A percentile compares a stretch with the other conserved stretches of the same genome.
These are phyloP conservation scores for Sungouiella thailandica DNA, from an alignment of 805 yeast genomes.

Conservation along the genomic window DNA sequence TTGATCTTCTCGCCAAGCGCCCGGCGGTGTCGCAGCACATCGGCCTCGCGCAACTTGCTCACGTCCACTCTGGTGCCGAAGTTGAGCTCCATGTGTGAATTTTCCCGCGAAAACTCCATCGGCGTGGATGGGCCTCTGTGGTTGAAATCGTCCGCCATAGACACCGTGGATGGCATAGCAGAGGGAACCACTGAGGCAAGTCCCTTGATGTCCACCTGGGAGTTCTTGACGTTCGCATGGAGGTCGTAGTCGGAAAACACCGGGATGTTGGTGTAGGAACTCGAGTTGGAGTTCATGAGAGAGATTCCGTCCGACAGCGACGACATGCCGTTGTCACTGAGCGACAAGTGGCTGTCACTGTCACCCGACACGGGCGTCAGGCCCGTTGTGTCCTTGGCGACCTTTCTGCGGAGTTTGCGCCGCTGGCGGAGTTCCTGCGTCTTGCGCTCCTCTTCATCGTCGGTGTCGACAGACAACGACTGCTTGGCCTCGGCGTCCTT, in stretches of 20 bases:
- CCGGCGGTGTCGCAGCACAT: conserved; percentile 6
- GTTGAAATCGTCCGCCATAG: conserved; percentile 31
- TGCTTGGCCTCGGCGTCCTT: conserved; percentile 35
- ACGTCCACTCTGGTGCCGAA: conserved; percentile 14
- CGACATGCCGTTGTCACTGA: conserved; percentile 20
- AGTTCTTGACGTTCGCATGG: conserved; percentile 22
- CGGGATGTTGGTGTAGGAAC: conserved; percentile 62
- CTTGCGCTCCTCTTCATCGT: conserved; percentile 47
- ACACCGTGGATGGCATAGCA: conserved; percentile 23
- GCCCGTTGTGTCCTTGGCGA: conserved; percentile 11
- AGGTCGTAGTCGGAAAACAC: conserved; percentile 49
- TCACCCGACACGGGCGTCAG: conserved; percentile 4
- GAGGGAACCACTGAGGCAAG: conserved; percentile 15
- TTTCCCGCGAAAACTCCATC: conserved; percentile 15
- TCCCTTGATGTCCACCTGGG: conserved; percentile 12
- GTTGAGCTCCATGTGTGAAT: conserved; percentile 31
- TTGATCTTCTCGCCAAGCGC: conserved; percentile 32
- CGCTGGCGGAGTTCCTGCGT: conserved; percentile 44
- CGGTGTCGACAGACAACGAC: conserved; percentile 34
- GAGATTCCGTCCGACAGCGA: conserved; percentile 59
- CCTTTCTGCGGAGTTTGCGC: conserved; percentile 28
- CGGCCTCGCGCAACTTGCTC: conserved; percentile 1
- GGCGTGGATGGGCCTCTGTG: conserved; percentile 7
- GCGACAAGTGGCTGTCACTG: conserved; percentile 16
- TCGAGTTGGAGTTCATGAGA: conserved; percentile 55